phyloP scores from a whole-genome alignment of 495 filamentous ascomycete genomes.

The Neurospora terricola region DNA sequence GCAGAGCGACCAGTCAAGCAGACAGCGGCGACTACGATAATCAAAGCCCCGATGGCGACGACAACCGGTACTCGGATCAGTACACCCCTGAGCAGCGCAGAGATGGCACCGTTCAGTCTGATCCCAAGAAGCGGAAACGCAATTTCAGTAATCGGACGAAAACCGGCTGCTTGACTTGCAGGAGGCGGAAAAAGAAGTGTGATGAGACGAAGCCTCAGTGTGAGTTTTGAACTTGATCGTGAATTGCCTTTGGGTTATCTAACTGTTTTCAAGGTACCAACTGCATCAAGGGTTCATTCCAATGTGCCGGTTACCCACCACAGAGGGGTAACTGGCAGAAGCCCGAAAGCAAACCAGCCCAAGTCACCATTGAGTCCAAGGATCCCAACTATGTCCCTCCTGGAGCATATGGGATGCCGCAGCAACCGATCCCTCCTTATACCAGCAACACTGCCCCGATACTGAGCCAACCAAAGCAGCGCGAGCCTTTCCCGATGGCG shows the following conservation, averaged over 20 bases:
- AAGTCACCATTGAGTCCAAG: constrained; percentile 79
- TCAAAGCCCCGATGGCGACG: constrained; percentile 41
- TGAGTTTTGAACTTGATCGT: constrained; percentile 29
- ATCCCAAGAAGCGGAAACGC: constrained; percentile 71
- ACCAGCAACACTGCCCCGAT: constrained; percentile 12
- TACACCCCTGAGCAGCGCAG: constrained; percentile 39
- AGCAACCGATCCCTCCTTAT: constrained; percentile 20
- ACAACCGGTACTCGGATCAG: constrained; percentile 30
- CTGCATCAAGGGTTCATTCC: constrained; percentile 81
- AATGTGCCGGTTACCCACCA: constrained; percentile 84
- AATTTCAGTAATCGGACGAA: constrained; percentile 96
- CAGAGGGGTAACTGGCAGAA: constrained; percentile 62
- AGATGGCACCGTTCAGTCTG: constrained; percentile 49
- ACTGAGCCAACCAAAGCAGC: constrained; percentile 26
- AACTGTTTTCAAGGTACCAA: constrained; percentile 62
- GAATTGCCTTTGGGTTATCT: constrained; percentile 2
- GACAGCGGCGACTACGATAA: constrained; percentile 33
- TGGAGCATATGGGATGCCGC: constrained; percentile 45
- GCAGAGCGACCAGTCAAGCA: constrained; percentile 29
- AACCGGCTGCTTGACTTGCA: constrained; percentile 93
- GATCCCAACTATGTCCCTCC: constrained; percentile 54
- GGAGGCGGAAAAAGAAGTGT: constrained; percentile 95
- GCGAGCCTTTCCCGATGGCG: constrained; percentile 41
- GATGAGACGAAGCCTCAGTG: constrained; percentile 93
- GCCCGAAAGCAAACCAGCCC: constrained; percentile 47